Conservation (phyloP, 2,329 filamentous ascomycete genomes). For the Aspergillus candidus region DNA sequence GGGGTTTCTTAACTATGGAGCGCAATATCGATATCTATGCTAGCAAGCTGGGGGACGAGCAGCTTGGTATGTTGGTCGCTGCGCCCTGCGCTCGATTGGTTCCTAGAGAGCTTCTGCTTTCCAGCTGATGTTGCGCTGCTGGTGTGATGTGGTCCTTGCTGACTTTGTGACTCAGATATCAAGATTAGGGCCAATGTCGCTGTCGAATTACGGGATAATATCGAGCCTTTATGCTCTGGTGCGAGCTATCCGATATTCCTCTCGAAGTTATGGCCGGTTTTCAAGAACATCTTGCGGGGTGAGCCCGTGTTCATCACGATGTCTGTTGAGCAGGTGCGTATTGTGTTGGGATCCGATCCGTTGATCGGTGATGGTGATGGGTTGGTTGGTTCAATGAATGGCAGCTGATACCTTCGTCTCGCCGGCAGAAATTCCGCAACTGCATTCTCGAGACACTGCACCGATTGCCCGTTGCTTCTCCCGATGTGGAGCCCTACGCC, state of each 20-base stretch:
- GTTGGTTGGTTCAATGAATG: neutral
- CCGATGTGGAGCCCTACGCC: conserved; percentile 84
- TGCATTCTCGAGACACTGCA: conserved; percentile 93
- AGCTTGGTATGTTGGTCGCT: conserved; percentile 38
- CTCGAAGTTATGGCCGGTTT: conserved; percentile 80
- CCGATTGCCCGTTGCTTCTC: conserved; percentile 67
- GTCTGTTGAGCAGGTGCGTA: conserved; percentile 74
- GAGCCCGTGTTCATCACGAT: conserved; percentile 87
- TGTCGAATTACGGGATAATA: conserved; percentile 78
- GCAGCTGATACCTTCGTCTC: conserved; percentile 6
- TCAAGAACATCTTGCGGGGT: conserved; percentile 76
- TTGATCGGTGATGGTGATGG: neutral
- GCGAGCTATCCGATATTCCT: conserved; percentile 75
- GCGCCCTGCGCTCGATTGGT: neutral
- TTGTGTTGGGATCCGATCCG: neutral
- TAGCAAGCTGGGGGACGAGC: conserved; percentile 43
- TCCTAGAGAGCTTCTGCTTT: neutral
- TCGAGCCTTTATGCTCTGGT: conserved; percentile 76
- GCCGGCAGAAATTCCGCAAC: conserved; percentile 71
- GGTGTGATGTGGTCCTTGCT: conserved; percentile 1
- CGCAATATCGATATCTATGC: conserved; percentile 47
- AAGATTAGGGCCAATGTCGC: conserved; percentile 77
- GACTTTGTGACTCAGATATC: conserved; percentile 54
- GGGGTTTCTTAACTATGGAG: conserved; percentile 32
- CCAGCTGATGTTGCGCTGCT: neutral